A percentile compares a stretch with the other conserved stretches of the same genome.
Conservation (phyloP, 768 basidiomycete genomes). For the Suillus decipiens region DNA sequence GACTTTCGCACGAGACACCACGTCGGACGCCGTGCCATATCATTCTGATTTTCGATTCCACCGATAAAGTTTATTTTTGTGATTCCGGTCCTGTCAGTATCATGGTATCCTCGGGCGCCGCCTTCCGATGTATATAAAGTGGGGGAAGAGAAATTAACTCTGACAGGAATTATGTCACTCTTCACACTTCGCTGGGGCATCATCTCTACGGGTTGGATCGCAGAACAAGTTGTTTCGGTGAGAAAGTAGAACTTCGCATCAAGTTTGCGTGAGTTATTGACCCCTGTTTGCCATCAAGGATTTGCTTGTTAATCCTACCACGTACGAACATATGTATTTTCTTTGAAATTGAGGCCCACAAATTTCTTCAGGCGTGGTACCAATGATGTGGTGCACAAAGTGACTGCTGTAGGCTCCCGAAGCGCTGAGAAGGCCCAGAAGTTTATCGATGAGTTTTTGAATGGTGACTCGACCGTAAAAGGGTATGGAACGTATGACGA, state of each 20-base stretch:
- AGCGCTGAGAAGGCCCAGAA: slow-evolving; percentile 44
- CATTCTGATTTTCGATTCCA: background rate
- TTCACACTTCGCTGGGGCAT: slow-evolving; percentile 50
- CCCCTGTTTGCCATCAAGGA: slow-evolving; percentile 34
- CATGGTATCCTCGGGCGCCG: background rate
- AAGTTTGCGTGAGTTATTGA: background rate
- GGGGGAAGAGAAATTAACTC: background rate
- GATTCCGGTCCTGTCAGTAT: background rate
- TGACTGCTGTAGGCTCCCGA: slow-evolving; percentile 51
- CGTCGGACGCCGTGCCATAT: background rate
- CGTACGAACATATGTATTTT: slow-evolving; percentile 31
- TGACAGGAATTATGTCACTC: slow-evolving; percentile 15
- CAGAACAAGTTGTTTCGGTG: slow-evolving; percentile 46
- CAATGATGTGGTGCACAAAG: slow-evolving; percentile 39
- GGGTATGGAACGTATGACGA: slow-evolving; percentile 48
- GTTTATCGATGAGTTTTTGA: slow-evolving; percentile 42
- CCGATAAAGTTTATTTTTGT: background rate
- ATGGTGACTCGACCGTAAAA: slow-evolving; percentile 34
- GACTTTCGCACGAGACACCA: background rate
- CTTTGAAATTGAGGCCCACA: background rate
- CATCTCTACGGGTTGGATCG: slow-evolving; percentile 51
- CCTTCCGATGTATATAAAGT: background rate
- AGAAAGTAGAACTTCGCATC: slow-evolving; percentile 7
- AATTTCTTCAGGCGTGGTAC: slow-evolving; percentile 32
- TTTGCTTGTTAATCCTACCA: slow-evolving; percentile 46